phyloP scores from a whole-genome alignment of 2,329 filamentous ascomycete species.

The Scopulariopsis brevicaulis region DNA sequence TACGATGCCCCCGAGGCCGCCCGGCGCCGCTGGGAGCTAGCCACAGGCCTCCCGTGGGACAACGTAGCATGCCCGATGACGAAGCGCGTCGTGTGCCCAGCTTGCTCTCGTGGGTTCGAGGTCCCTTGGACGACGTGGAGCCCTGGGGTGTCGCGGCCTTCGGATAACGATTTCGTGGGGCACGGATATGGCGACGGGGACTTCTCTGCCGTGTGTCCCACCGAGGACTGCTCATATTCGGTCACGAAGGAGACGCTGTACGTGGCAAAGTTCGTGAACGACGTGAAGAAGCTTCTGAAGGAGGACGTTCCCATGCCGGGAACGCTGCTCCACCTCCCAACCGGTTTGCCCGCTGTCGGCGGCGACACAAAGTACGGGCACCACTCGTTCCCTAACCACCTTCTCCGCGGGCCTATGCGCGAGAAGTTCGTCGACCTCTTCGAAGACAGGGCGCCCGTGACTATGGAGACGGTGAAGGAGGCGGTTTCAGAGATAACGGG shows the following conservation, averaged over 20 bases:
- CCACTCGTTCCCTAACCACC: slow-evolving; percentile 42
- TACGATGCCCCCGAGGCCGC: slow-evolving; percentile 36
- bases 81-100: slow-evolving; percentile 43
- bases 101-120: slow-evolving; percentile 28
- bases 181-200: slow-evolving; percentile 49
- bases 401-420: slow-evolving; percentile 36
- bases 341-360: slow-evolving; percentile 31
- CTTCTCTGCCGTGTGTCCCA: slow-evolving; percentile 36
- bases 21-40: slow-evolving; percentile 30
- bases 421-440: slow-evolving; percentile 27
- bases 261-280: slow-evolving; percentile 48
- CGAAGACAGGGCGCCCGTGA: slow-evolving; percentile 17
- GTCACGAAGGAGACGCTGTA: slow-evolving; percentile 48
- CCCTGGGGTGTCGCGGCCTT: slow-evolving; percentile 12
- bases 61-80: slow-evolving; percentile 37
- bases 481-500: slow-evolving; percentile 28
- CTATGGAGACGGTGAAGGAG: slow-evolving; percentile 38
- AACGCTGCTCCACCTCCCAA: slow-evolving; percentile 45
- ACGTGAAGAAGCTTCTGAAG: slow-evolving; percentile 36
- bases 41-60: slow-evolving; percentile 45
- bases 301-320: slow-evolving; percentile 50
- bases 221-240: slow-evolving; percentile 28
- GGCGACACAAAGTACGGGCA: neutral
- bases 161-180: slow-evolving; percentile 22
- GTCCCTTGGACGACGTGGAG: slow-evolving; percentile 51